Evolutionary conservation across 2,329 filamentous ascomycete species (phyloP).

Genomic region (Trichoderma simmonsii): DNA sequence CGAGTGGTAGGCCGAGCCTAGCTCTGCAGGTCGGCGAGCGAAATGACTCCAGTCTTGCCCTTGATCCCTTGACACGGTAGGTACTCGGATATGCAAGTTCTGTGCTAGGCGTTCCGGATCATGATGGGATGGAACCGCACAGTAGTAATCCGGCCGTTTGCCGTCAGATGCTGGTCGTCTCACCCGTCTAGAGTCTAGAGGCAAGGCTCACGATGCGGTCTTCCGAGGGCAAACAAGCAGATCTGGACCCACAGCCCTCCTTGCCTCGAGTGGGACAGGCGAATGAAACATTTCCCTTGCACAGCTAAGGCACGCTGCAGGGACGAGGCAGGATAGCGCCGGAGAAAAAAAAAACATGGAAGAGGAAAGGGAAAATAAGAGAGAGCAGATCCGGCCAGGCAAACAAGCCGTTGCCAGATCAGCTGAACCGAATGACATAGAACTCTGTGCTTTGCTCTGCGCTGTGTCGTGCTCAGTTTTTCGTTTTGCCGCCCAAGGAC

Average conservation of each 20-base stretch:
- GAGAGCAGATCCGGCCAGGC: background rate
- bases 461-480: background rate
- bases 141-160: background rate
- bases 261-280: background rate
- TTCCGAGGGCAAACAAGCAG: conserved; percentile 10
- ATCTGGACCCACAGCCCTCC: conserved; percentile 7
- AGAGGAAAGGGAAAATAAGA: background rate
- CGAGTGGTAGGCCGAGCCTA: background rate
- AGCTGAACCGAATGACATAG: background rate
- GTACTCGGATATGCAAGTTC: background rate
- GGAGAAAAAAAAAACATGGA: background rate
- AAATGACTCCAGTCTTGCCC: background rate
- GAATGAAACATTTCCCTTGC: conserved; percentile 14
- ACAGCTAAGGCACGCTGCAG: conserved; percentile 15
- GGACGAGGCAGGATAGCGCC: conserved; percentile 3
- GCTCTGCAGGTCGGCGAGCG: background rate
- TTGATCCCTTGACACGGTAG: background rate
- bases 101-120: background rate
- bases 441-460: background rate
- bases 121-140: background rate
- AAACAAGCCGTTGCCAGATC: background rate
- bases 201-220: conserved; percentile 6
- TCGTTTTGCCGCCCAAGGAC: background rate
- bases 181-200: background rate
- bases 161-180: background rate